Base-by-base conservation (phyloP, 768 basidiomycete genomes). In the Tylopilus vinaceipallidus region DNA sequence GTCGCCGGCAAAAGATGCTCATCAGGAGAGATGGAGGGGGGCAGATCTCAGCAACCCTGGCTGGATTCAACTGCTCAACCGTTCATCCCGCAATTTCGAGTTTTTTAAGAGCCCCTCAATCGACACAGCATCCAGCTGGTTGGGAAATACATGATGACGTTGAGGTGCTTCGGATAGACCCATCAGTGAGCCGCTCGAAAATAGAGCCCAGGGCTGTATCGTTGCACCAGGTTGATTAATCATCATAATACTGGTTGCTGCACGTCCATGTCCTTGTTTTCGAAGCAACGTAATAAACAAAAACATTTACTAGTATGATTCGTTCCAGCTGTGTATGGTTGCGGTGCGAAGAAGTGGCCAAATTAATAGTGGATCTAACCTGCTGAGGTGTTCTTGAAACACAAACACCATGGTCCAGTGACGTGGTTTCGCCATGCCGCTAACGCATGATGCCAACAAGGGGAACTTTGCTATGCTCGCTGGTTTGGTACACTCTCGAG, bases 121-220 rank as follows among this genome's bases (percentile, higher is more conserved):
- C 11, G 40, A 49, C 50, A 59, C 59, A 62, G 53, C 56, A 59
- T 52, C 50, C 45, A 36, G 51, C 56, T n/a, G n/a, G n/a, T n/a
- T n/a, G n/a, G n/a, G n/a, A n/a, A n/a, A n/a, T n/a, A n/a, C n/a
- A n/a, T n/a, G n/a, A n/a, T n/a, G n/a, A n/a, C n/a, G n/a, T n/a
- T n/a, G n/a, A n/a, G n/a, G n/a, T n/a, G n/a, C n/a, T n/a, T n/a
- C n/a, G n/a, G n/a, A n/a, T n/a, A n/a, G n/a, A n/a, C n/a, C n/a
- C n/a, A n/a, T n/a, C n/a, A n/a, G n/a, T n/a, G n/a, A n/a, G 13
- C 9, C 20, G 26, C 49, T 23, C 24, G 36, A 13, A 17, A 36
- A 43, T 51, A n/a, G n/a, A n/a, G n/a, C n/a, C n/a, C n/a, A n/a
- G n/a, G n/a, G n/a, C n/a, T n/a, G n/a, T n/a, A n/a, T 35, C 39